Conservation (phyloP, 257 asterid species). For the Oldenlandia corymbosa region DNA sequence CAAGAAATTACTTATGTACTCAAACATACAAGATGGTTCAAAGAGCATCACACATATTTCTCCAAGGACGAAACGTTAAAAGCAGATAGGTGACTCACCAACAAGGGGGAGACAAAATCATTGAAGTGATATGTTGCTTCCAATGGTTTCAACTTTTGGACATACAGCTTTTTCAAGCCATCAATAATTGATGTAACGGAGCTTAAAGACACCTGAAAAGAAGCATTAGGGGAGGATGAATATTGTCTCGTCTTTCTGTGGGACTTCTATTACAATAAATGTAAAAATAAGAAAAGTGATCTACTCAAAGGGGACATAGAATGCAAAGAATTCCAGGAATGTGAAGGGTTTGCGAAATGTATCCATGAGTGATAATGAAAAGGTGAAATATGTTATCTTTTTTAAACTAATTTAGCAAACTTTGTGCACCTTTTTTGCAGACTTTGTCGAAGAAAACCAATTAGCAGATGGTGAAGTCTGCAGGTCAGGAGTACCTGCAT, state of each 20-base stretch:
- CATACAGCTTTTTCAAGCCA: constrained; percentile 87
- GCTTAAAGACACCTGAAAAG: constrained; percentile 54
- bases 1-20: background rate
- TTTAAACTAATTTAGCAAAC: background rate
- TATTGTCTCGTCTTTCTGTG: background rate
- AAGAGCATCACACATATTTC: background rate
- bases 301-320: background rate
- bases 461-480: constrained; percentile 71
- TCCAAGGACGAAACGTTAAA: constrained; percentile 2
- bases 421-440: constrained; percentile 74
- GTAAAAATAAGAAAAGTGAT: background rate
- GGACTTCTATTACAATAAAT: background rate
- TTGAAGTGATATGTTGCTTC: constrained; percentile 74
- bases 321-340: background rate
- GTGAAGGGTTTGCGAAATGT: background rate
- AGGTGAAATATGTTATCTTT: background rate
- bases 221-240: constrained; percentile 9
- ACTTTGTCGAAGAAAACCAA: constrained; percentile 88
- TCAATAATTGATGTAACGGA: constrained; percentile 87
- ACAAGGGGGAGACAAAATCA: constrained; percentile 83
- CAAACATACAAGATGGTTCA: background rate
- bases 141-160: constrained; percentile 83
- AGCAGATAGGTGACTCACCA: constrained; percentile 44
- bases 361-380: background rate
- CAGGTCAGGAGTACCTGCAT: constrained; percentile 48